Percentiles rank a stretch among this genome's conserved stretches.
Conservation (phyloP, 352 stramenopile species). For the Globisporangium parvum region DNA sequence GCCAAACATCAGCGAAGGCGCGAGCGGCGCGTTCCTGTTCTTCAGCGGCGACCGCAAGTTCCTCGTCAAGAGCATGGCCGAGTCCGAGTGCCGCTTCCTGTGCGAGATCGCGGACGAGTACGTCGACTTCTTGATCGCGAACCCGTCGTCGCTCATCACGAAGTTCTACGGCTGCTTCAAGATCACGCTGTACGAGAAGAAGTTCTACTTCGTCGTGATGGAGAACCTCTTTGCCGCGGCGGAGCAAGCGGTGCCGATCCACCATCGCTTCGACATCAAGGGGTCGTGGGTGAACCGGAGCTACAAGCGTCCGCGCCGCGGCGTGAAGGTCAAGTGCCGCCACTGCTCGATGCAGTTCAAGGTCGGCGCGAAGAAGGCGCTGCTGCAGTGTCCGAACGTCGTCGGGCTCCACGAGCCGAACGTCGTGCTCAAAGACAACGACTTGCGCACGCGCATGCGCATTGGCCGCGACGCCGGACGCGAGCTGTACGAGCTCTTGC, state of each 20-base stretch:
- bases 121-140: slow-evolving; percentile 72
- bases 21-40: slow-evolving; percentile 89
- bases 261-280: slow-evolving; percentile 90
- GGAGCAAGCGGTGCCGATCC: slow-evolving; percentile 59
- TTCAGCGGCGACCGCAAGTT: slow-evolving; percentile 88
- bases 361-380: slow-evolving; percentile 57
- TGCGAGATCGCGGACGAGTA: slow-evolving; percentile 84
- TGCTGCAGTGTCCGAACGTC: slow-evolving; percentile 73
- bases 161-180: slow-evolving; percentile 90
- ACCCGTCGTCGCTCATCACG: slow-evolving; percentile 74
- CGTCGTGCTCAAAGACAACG: slow-evolving; percentile 85
- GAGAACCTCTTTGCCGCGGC: slow-evolving; percentile 86
- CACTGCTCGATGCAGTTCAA: slow-evolving; percentile 87
- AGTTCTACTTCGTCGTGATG: slow-evolving; percentile 92
- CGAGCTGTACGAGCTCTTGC: slow-evolving; percentile 58
- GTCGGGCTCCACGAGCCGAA: slow-evolving; percentile 79
- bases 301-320: slow-evolving; percentile 65
- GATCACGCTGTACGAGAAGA: slow-evolving; percentile 87
- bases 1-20: slow-evolving; percentile 87
- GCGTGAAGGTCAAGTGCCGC: slow-evolving; percentile 77
- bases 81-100: slow-evolving; percentile 76
- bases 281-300: slow-evolving; percentile 88
- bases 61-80: slow-evolving; percentile 89
- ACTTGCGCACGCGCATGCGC: slow-evolving; percentile 73
- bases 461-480: slow-evolving; percentile 54